Evolutionary conservation across 768 basidiomycete genomes (phyloP), one percentile per base, ranked within the genome.

Genomic region (Epithele typhae): DNA sequence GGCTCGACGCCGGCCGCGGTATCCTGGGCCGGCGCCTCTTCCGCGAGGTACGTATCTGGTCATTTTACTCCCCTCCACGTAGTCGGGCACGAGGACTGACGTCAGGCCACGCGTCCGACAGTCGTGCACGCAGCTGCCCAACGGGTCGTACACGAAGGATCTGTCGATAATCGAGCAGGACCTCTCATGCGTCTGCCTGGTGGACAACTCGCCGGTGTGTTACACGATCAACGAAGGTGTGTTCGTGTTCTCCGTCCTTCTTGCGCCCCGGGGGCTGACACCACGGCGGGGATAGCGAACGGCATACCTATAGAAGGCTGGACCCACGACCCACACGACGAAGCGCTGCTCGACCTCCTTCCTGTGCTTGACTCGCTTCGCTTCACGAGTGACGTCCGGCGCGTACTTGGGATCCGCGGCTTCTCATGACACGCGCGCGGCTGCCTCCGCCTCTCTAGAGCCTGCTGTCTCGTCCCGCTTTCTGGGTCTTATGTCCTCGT

Each of bases 231-330:
- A 97, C 63, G 89, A 93, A 80, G 89, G 95, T 95, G 44, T 59
- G 78, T 24, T 46, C 21, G 8, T 15, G 14, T 24, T 9, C 14
- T 32, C 12, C 21, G 15, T 23, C 23, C 19, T 43, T 41, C 19
- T 38, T 36, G 10, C 23, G 30, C 23, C 34, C 25, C 12, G 21
- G n/a, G 9, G 30, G 7, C 27, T 24, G 34, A 46, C 43, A n/a
- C 43, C 38, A 15, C 40, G 37, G 45, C 36, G 59, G 36, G 17
- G 43, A 37, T 63, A 98, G 96, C 91, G 43, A 99, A 99, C 64
- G 96, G 93, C 43, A 92, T 99, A 60, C 96, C 96, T 25, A 92
- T 99, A 67, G 95, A 98, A 74, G 96, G 96, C 40, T 98, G 96
- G 96, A 97, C 93, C 19, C 86, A 93, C 50, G 96, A 99, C 68